A percentile compares a stretch with the other conserved stretches of the same genome.
Evolutionary conservation across 1,284 basidiomycete genomes (phyloP).

Genomic region (Gymnopus androsaceus): DNA sequence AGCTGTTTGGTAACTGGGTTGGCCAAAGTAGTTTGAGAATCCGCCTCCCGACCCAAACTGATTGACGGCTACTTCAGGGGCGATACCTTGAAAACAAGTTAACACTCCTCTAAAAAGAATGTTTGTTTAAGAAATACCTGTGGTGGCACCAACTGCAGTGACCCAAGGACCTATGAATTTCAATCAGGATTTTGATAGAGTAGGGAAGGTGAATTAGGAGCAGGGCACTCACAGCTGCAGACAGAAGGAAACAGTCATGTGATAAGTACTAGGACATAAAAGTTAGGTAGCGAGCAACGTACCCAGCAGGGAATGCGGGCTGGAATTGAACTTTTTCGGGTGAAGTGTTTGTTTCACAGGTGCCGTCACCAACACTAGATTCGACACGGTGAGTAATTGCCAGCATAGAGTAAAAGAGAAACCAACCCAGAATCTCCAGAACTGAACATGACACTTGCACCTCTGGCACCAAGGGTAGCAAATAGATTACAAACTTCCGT

Average conservation of each 20-base stretch:
- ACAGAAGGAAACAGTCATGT: no score
- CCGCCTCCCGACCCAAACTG: slow-evolving; percentile 39
- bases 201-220: no score
- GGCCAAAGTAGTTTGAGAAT: slow-evolving; percentile 62
- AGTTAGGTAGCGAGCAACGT: slow-evolving; percentile 34
- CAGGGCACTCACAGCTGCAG: no score
- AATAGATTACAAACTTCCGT: slow-evolving; percentile 57
- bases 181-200: no score
- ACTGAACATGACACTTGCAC: slow-evolving; percentile 64
- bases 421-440: slow-evolving; percentile 60
- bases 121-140: no score
- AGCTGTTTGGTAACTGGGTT: slow-evolving; percentile 55
- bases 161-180: slow-evolving; percentile 66
- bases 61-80: slow-evolving; percentile 17
- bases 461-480: slow-evolving; percentile 61
- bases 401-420: no score
- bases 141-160: slow-evolving; percentile 66
- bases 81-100: no score
- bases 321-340: slow-evolving; percentile 55
- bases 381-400: slow-evolving; percentile 27
- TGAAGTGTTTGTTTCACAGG: slow-evolving; percentile 61
- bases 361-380: slow-evolving; percentile 58
- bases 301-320: slow-evolving; percentile 64
- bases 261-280: no score
- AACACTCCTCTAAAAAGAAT: no score